Conservation (phyloP, 2,329 filamentous ascomycete species). For the Beauveria scarabaeidicola region DNA sequence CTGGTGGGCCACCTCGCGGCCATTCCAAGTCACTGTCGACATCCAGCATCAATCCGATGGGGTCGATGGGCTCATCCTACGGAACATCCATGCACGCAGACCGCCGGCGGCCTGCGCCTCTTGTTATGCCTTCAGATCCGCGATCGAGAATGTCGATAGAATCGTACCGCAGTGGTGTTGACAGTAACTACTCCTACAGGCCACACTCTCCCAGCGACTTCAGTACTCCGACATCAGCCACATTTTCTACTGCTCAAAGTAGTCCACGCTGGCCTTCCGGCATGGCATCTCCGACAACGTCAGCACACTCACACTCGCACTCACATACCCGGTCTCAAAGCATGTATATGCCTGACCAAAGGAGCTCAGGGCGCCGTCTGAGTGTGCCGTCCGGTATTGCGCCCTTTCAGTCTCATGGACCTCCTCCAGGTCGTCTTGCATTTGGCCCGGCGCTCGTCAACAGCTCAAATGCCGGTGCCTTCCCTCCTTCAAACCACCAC, state of each 20-base stretch:
- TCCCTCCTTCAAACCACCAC: conserved; percentile 49
- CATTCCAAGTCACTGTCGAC: conserved; percentile 81
- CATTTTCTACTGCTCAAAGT: conserved; percentile 66
- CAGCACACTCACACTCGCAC: conserved; percentile 55
- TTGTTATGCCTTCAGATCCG: conserved; percentile 72
- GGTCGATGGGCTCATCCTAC: conserved; percentile 58
- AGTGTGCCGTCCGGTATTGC: conserved; percentile 72
- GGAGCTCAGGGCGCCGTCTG: conserved; percentile 63
- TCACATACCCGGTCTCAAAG: conserved; percentile 60
- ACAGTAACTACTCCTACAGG: conserved; percentile 54
- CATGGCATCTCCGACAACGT: conserved; percentile 63
- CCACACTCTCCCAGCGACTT: conserved; percentile 64
- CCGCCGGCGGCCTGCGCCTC: conserved; percentile 66
- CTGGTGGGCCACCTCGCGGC: conserved; percentile 61
- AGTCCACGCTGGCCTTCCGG: conserved; percentile 67
- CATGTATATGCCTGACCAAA: conserved; percentile 57
- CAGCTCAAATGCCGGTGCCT: conserved; percentile 45
- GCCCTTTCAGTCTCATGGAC: conserved; percentile 60
- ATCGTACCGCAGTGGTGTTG: conserved; percentile 55
- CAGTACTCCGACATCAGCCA: conserved; percentile 75
- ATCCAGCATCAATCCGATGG: conserved; percentile 73
- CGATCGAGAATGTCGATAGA: conserved; percentile 61
- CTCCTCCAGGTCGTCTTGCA: conserved; percentile 46
- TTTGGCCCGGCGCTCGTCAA: conserved; percentile 46
- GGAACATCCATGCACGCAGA: conserved; percentile 47